Evolutionary conservation across 2,329 filamentous ascomycete species (phyloP).

Genomic region (Cercospora beticola): DNA sequence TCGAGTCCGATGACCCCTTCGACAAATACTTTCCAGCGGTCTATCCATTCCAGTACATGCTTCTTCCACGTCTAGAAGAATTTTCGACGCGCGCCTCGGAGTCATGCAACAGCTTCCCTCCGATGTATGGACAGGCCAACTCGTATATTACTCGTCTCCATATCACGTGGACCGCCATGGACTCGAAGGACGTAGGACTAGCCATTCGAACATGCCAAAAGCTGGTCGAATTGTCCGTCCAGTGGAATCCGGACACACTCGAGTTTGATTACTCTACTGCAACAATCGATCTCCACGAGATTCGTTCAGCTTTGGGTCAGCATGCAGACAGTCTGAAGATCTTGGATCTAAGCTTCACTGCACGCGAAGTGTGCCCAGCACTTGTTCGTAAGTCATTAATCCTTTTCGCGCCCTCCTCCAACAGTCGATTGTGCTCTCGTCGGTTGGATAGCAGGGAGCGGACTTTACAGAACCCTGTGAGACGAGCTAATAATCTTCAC

Average conservation of each 20-base stretch:
- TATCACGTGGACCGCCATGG: background rate
- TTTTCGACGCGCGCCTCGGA: background rate
- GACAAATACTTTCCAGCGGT: background rate
- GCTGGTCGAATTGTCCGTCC: background rate
- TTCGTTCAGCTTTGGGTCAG: background rate
- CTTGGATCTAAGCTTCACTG: background rate
- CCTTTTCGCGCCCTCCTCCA: background rate
- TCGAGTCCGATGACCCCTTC: background rate
- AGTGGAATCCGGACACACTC: background rate
- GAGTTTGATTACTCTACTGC: background rate
- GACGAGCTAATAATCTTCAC: background rate
- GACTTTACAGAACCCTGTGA: background rate
- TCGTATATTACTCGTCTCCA: background rate
- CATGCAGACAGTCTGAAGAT: background rate
- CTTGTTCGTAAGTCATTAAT: background rate
- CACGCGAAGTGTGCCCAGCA: background rate
- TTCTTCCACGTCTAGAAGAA: background rate
- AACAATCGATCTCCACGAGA: background rate
- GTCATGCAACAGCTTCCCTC: background rate
- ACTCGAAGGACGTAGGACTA: background rate
- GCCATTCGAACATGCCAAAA: background rate
- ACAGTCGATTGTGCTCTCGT: background rate
- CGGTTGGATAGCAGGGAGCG: background rate
- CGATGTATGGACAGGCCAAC: background rate
- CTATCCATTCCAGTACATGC: background rate